Evolutionary conservation across 305 asterid genomes (phyloP).

Genomic region (Plantago lanceolata): DNA sequence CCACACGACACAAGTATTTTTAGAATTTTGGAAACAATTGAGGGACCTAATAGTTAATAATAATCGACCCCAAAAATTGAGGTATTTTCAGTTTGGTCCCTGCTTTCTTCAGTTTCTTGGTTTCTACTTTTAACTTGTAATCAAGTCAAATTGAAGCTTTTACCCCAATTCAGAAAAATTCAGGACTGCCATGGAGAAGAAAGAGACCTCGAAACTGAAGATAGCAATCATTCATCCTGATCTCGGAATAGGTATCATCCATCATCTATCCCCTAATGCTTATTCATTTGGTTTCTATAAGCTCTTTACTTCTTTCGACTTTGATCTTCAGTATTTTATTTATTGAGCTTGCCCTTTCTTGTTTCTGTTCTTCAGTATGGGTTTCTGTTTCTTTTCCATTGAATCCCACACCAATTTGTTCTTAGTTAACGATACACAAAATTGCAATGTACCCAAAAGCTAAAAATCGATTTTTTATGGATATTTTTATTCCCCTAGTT

Average conservation of each 20-base stretch:
- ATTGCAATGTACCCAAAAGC: background rate
- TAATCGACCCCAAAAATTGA: too few relatives aligned
- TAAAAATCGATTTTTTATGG: background rate
- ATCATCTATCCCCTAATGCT: background rate
- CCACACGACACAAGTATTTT: too few relatives aligned
- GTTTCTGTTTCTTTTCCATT: too few relatives aligned
- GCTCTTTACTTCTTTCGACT: background rate
- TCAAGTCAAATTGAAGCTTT: background rate
- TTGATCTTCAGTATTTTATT: background rate
- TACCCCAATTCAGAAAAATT: background rate
- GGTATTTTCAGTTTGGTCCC: too few relatives aligned
- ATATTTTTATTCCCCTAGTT: too few relatives aligned
- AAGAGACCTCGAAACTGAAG: slow-evolving; percentile 46
- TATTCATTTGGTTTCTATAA: background rate
- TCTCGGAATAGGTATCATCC: slow-evolving; percentile 74
- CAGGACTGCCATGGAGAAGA: slow-evolving; percentile 35
- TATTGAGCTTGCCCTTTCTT: too few relatives aligned
- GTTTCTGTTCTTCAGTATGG: too few relatives aligned
- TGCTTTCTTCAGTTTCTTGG: too few relatives aligned
- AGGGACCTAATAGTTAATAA: too few relatives aligned
- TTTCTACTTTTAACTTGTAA: too few relatives aligned
- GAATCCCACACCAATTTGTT: background rate
- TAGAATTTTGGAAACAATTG: too few relatives aligned
- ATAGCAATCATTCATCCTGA: slow-evolving; percentile 86
- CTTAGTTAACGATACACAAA: background rate